These are phyloP conservation scores for Triticum monococcum DNA, from an alignment of 176 grass and related monocot genomes.

Conservation along the genomic window DNA sequence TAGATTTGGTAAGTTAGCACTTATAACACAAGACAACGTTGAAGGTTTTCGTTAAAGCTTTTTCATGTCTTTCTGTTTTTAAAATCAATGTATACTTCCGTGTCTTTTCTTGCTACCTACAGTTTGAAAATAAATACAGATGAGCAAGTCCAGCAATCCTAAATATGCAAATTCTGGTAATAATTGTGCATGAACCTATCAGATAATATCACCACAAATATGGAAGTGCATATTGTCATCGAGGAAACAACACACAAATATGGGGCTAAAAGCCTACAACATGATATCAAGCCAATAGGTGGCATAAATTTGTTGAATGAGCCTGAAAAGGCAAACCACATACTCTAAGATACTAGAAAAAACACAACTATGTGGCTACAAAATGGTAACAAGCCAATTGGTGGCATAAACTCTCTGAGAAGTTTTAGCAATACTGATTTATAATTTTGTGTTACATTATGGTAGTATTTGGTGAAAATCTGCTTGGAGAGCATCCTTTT, in stretches of 20 bases:
- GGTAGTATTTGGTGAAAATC: neutral
- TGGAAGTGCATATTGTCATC: neutral
- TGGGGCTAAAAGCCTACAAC: neutral
- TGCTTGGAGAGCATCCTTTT: neutral
- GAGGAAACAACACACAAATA: neutral
- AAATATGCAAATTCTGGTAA: neutral
- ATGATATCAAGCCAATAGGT: slow-evolving; percentile 11
- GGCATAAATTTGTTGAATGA: slow-evolving; percentile 17
- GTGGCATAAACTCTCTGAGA: neutral
- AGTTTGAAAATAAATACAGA: neutral
- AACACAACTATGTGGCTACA: neutral
- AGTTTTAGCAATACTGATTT: neutral
- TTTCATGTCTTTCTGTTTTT: neutral
- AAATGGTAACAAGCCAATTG: neutral
- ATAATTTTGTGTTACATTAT: neutral
- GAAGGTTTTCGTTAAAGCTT: neutral
- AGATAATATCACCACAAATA: slow-evolving; percentile 16
- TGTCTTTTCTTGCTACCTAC: neutral
- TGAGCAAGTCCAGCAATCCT: slow-evolving; percentile 1
- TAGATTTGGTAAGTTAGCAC: neutral
- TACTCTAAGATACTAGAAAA: neutral
- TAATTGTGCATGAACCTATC: neutral
- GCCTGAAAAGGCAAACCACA: neutral
- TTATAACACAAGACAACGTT: neutral
- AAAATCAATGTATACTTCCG: neutral